Evolutionary conservation across 495 filamentous ascomycete genomes (phyloP).

Genomic region (Hypoxylon crocopeplum): DNA sequence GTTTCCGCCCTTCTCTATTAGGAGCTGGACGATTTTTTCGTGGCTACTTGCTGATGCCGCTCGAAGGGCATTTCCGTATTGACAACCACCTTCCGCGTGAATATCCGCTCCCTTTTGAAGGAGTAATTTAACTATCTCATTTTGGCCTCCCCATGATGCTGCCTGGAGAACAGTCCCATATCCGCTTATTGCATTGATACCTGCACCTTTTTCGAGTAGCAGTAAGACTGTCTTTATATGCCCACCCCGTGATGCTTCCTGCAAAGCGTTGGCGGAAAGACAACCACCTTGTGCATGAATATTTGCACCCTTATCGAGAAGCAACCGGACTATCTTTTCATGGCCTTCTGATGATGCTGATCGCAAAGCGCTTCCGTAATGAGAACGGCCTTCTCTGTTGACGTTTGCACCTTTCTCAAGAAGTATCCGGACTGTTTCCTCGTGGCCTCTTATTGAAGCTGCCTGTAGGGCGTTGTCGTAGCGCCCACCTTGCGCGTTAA

Average conservation of each 20-base stretch:
- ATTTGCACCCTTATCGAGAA: constrained; percentile 24
- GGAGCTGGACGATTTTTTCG: constrained; percentile 13
- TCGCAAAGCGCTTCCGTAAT: constrained; percentile 30
- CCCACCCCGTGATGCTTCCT: constrained; percentile 24
- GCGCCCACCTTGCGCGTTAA: neutral
- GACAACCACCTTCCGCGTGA: constrained; percentile 22
- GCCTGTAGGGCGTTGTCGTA: constrained; percentile 15
- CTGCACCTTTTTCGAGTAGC: constrained; percentile 9
- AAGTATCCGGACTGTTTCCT: constrained; percentile 14
- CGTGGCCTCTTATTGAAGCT: constrained; percentile 13
- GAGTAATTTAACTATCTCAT: constrained; percentile 14
- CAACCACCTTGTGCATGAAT: constrained; percentile 34
- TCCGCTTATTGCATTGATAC: neutral
- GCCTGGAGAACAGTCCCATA: constrained; percentile 31
- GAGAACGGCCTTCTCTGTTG: neutral
- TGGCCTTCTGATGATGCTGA: constrained; percentile 24
- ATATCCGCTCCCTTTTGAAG: constrained; percentile 26
- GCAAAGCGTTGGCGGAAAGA: constrained; percentile 27
- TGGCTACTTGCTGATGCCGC: constrained; percentile 20
- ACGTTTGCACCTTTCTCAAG: constrained; percentile 11
- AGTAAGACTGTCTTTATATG: constrained; percentile 15
- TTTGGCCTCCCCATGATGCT: constrained; percentile 21
- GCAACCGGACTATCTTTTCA: constrained; percentile 17
- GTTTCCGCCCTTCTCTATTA: constrained; percentile 6
- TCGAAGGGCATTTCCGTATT: constrained; percentile 30